Evolutionary conservation across 2,329 filamentous ascomycete genomes (phyloP), one percentile per base, ranked within the genome.

Genomic region (Botrytis fabae): DNA sequence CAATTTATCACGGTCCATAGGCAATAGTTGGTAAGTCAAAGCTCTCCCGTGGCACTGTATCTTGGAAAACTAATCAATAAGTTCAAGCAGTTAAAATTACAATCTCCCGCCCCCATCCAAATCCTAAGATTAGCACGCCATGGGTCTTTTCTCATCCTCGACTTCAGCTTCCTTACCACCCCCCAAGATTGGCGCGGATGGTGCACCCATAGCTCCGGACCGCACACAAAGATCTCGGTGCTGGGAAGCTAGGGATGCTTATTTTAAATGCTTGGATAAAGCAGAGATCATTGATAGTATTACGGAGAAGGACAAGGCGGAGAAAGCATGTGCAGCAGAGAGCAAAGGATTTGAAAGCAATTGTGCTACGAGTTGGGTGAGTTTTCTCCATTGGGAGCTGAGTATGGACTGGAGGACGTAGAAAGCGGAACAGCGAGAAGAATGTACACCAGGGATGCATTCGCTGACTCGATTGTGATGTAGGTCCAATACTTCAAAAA

Each of bases 401-500:
- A 20, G 18, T 44, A 2, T 38, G 10, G 16, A 22, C 28, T 2
- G 48, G 60, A 51, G 48, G 46, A 70, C 71, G 46, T 35, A n/a
- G 40, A 35, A 12, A 28, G 12, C n/a, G 38, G 42, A 22, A 28
- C 1, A 12, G 25, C 7, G 35, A 28, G 22, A 32, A 44, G 32
- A 71, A 62, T 9, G 64, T 61, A 73, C 74, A 75, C 77, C 75
- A 77, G 42, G 28, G 16, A 61, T 22, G 8, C 28, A 20, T 73
- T 61, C 25, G 68, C 68, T 70, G 38, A 70, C 42, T 70, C 44
- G 38, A 14, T n/a, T 64, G 38, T 62, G n/a, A 38, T 77, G 71
- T 78, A 96, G 93, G 93, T 98, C 75, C 94, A 94, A 83, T 98
- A 99, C 83, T 99, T 99, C 84, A 98, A 98, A 86, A 95, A 98